Evolutionary conservation across 139 green algal genomes (phyloP).

Genomic region (Zygnema circumcarinatum): DNA sequence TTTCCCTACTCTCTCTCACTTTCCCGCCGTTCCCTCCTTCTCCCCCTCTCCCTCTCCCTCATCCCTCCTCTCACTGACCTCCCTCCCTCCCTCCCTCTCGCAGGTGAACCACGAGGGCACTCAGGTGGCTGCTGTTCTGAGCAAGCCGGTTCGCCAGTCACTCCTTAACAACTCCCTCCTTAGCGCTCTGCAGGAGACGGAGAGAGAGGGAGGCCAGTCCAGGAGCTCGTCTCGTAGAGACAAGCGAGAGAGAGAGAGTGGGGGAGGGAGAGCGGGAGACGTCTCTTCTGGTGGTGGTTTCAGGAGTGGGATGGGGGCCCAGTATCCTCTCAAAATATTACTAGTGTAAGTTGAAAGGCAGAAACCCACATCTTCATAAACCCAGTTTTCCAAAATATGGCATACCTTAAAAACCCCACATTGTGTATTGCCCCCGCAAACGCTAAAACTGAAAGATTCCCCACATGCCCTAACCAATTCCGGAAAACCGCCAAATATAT

Average conservation of each 20-base stretch:
- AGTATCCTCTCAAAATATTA: conserved; percentile 27
- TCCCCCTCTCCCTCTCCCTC: too few species aligned
- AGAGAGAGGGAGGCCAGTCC: background rate
- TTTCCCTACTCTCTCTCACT: too few species aligned
- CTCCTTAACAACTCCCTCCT: background rate
- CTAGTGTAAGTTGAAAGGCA: conserved; percentile 33
- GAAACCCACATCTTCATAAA: too few species aligned
- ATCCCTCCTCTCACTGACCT: too few species aligned
- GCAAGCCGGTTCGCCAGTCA: background rate
- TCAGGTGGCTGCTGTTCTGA: background rate
- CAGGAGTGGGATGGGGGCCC: background rate
- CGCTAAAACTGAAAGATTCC: too few species aligned
- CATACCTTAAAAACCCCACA: too few species aligned
- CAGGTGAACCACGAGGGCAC: background rate
- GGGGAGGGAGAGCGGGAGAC: background rate
- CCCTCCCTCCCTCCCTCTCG: too few species aligned
- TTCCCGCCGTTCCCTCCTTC: too few species aligned
- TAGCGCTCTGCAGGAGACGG: background rate
- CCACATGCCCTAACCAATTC: too few species aligned
- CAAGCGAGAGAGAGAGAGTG: background rate
- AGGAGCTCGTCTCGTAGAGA: background rate
- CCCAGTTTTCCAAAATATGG: too few species aligned
- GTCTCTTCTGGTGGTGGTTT: background rate
- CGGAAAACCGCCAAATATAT: too few species aligned
- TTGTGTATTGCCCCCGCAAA: too few species aligned